These are phyloP conservation scores for Parsonsia alboflavescens DNA, from an alignment of 257 asterid genomes.

Conservation along the genomic window DNA sequence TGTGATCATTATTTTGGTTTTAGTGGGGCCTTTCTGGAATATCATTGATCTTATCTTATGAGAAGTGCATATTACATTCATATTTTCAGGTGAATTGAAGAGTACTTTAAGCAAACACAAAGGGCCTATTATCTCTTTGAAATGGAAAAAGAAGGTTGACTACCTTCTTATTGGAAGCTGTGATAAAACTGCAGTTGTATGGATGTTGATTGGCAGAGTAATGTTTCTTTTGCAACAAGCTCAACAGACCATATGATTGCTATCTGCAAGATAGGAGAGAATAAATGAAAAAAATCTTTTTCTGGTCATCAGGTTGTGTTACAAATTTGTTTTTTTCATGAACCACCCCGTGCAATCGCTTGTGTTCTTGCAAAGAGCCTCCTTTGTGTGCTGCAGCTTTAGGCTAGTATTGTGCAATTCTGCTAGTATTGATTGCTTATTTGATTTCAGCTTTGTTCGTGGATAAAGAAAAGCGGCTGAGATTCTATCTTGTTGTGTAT, in stretches of 20 bases:
- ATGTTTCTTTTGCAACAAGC: constrained; percentile 34
- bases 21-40: not conserved
- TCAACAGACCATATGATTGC: constrained; percentile 27
- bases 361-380: too few relatives aligned
- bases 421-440: too few relatives aligned
- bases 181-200: constrained; percentile 27
- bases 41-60: constrained; percentile 2
- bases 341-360: not conserved
- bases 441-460: too few relatives aligned
- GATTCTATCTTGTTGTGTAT: too few relatives aligned
- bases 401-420: too few relatives aligned
- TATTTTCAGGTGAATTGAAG: constrained; percentile 24
- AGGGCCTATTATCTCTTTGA: constrained; percentile 28
- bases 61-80: not conserved
- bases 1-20: not conserved
- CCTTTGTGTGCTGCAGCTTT: too few relatives aligned
- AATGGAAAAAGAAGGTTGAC: constrained; percentile 32
- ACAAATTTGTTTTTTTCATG: not conserved
- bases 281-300: constrained; percentile 20
- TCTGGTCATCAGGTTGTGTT: constrained; percentile 32
- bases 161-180: constrained; percentile 30
- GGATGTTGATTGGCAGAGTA: constrained; percentile 34
- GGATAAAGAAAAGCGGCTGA: too few relatives aligned
- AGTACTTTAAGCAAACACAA: constrained; percentile 25
- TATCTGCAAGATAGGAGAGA: constrained; percentile 26